Evolutionary conservation across 345 rosid genomes (phyloP).

Genomic region (Eucalyptus guilfoylei): DNA sequence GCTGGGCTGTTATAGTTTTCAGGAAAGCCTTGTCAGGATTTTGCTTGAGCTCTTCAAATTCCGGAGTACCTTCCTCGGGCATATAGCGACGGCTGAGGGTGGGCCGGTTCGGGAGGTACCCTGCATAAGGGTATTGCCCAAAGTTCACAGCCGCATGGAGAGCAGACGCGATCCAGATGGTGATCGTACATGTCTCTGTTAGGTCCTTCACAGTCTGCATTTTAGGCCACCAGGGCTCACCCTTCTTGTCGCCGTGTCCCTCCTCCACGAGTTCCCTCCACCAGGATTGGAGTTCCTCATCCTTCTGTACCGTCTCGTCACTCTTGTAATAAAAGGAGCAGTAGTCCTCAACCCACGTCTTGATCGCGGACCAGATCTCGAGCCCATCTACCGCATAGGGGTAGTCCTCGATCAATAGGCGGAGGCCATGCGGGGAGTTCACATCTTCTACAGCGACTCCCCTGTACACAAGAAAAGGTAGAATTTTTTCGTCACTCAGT

Average conservation of each 20-base stretch:
- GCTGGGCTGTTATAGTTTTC: background rate
- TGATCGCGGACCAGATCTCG: slow-evolving; percentile 24
- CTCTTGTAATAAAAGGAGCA: slow-evolving; percentile 13
- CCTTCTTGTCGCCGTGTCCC: slow-evolving; percentile 32
- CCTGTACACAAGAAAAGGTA: background rate
- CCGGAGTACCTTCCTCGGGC: background rate
- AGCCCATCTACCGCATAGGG: slow-evolving; percentile 38
- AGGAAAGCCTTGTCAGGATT: background rate
- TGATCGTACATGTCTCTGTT: background rate
- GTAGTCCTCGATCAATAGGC: slow-evolving; percentile 9
- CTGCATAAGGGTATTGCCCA: slow-evolving; percentile 2
- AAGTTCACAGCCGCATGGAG: slow-evolving; percentile 5
- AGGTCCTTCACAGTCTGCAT: background rate
- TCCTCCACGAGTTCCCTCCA: slow-evolving; percentile 26
- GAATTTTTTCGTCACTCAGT: background rate
- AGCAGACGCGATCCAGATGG: background rate
- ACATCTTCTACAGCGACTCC: background rate
- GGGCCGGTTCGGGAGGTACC: background rate
- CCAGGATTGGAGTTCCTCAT: slow-evolving; percentile 29
- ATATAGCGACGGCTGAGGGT: background rate
- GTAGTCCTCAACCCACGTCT: slow-evolving; percentile 24
- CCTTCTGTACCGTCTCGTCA: slow-evolving; percentile 4
- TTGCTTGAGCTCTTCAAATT: background rate
- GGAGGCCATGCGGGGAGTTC: background rate
- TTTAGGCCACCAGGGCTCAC: slow-evolving; percentile 27